Percentiles rank a stretch among this genome's conserved stretches.
Conservation (phyloP, 495 filamentous ascomycete genomes). For the Xylaria cubensis region DNA sequence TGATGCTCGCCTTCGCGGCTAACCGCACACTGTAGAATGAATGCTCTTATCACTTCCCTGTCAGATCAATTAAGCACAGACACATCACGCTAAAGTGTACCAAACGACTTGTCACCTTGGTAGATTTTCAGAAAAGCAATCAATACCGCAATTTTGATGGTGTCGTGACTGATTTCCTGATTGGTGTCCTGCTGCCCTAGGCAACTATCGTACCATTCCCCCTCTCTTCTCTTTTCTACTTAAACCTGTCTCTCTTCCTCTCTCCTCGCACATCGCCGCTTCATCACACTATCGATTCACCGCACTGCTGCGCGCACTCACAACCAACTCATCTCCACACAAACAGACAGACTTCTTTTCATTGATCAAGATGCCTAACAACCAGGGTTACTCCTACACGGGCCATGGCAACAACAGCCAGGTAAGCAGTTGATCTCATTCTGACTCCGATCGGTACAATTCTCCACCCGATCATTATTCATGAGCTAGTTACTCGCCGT, state of each 20-base stretch:
- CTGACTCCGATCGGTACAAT: neutral
- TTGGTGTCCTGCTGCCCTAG: neutral
- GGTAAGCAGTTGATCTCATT: constrained; percentile 33
- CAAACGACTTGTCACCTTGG: neutral
- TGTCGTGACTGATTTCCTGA: neutral
- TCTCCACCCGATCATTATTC: neutral
- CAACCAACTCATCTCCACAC: neutral
- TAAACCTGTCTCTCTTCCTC: neutral
- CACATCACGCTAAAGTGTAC: neutral
- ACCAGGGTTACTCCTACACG: constrained; percentile 49
- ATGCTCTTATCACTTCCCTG: neutral
- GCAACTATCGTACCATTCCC: neutral
- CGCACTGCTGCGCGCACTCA: neutral
- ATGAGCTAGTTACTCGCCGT: neutral
- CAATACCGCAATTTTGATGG: neutral
- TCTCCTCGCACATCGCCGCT: neutral
- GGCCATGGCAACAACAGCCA: constrained; percentile 51
- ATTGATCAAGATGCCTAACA: constrained; percentile 36
- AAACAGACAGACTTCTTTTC: neutral
- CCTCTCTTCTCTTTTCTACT: neutral
- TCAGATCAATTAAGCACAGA: neutral
- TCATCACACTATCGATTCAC: neutral
- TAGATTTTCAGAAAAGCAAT: neutral
- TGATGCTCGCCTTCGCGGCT: neutral
- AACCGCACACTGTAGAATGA: neutral